phyloP scores from a whole-genome alignment of 208 protist genomes.

The Angomonas desouzai region DNA sequence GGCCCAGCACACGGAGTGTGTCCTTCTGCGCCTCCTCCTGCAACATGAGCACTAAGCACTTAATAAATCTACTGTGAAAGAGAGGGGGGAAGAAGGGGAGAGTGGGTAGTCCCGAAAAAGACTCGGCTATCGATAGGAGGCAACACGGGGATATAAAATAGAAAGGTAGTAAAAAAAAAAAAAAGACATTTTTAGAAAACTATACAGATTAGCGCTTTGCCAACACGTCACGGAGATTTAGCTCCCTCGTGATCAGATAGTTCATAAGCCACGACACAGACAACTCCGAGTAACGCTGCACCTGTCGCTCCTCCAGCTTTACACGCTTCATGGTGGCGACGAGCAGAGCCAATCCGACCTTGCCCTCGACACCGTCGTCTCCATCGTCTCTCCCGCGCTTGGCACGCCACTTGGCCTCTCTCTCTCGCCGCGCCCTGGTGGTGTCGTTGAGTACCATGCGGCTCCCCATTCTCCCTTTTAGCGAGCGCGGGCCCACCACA shows the following conservation, averaged over 20 bases:
- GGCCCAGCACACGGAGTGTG: slow-evolving; percentile 72
- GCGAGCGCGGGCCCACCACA: slow-evolving; percentile 49
- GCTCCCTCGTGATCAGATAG: background rate
- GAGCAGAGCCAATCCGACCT: slow-evolving; percentile 35
- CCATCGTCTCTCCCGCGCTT: slow-evolving; percentile 17
- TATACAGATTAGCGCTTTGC: background rate
- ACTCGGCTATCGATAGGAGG: no score
- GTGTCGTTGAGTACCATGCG: slow-evolving; percentile 49
- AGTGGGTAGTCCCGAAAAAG: no score
- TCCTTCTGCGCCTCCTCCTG: slow-evolving; percentile 35
- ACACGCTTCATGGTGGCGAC: slow-evolving; percentile 31
- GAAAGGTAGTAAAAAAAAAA: slow-evolving; percentile 11
- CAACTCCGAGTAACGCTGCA: slow-evolving; percentile 29
- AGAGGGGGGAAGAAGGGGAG: slow-evolving; percentile 8
- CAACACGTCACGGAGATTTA: slow-evolving; percentile 11
- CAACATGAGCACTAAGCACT: slow-evolving; percentile 9
- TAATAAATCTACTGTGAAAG: background rate
- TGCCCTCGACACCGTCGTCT: slow-evolving; percentile 11
- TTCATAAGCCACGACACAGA: slow-evolving; percentile 58
- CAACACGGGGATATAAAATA: background rate
- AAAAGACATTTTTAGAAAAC: background rate
- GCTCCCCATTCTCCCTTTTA: slow-evolving; percentile 62
- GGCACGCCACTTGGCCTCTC: slow-evolving; percentile 40
- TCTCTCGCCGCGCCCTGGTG: slow-evolving; percentile 39
- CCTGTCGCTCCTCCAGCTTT: slow-evolving; percentile 38